Evolutionary conservation across 2,329 filamentous ascomycete genomes (phyloP), one percentile per base, ranked within the genome.

Genomic region (Dactylonectria macrodidyma): DNA sequence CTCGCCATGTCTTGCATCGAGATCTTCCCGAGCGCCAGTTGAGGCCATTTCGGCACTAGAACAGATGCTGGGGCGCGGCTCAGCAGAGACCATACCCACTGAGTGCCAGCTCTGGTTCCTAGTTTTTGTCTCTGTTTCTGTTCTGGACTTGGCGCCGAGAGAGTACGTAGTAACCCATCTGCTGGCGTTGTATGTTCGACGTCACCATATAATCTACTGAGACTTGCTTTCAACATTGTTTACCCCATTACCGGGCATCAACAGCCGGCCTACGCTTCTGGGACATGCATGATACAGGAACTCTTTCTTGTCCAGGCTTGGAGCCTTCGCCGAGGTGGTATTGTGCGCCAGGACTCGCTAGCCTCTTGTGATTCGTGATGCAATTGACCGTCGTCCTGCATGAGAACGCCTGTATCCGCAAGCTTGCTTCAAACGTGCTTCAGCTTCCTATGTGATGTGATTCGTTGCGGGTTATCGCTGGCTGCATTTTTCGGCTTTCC

Each of bases 21-120:
- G 74, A 76, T 76, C 74, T 72, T 75, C 74, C 74, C 74, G 74
- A 69, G 70, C 68, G 67, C 73, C 72, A 67, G 68, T 69, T 66
- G 71, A 74, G 56, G 72, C 71, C 68, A 70, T 69, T 71, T 68
- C 67, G 68, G 74, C 71, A 76, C 74, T 75, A 76, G 65, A 67
- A 62, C 47, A 36, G 36, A 59, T 67, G 69, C 66, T 56, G 62
- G 71, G 47, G 55, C 66, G 56, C 62, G 62, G 60, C 41, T 51
- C 59, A 66, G 60, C 50, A 65, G 51, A 61, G 51, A 56, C 48
- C 19, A 71, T 65, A 58, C 61, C 66, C 68, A 68, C 70, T 65
- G 14, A 52, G 56, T 22, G 44, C 55, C 55, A 56, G 51, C 41
- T 52, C 62, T 55, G 51, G 50, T 57, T 41, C 34, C 56, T 36